Base-by-base conservation (phyloP, 2,329 filamentous ascomycete genomes). In the Trichoderma simmonsii region DNA sequence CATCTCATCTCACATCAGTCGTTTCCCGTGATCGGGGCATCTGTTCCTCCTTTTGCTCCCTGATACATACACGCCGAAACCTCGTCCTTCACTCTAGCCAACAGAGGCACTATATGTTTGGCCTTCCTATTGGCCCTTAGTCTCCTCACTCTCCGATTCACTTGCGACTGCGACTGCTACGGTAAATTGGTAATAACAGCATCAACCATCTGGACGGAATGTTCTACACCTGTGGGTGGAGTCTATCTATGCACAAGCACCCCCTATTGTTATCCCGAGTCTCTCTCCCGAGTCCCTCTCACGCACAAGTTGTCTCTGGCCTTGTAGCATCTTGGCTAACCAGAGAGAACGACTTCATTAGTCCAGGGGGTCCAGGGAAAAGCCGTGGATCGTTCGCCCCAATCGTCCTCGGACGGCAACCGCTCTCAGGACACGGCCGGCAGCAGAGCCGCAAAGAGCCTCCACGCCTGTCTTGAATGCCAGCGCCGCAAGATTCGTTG, bases 401-500 rank as follows among this genome's bases (percentile, higher is more conserved):
- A 69, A 15, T 69, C 66, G 18, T 69, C 66, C n/a, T 69, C 66
- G 54, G 67, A 61, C 75, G 76, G 80, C 71, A 86, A 85, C 8
- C 51, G 65, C 73, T 75, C 83, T 30, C 82, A 79, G 70, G 81
- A 80, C 43, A 78, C 77, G 9, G 76, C 76, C 26, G 79, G 80
- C 9, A 80, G 82, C 62, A 86, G 87, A 79, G 83, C 86, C 75
- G 86, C 87, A 76, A 88, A 86, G 43, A 88, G 86, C 72, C 85
- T 86, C 30, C 86, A 92, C 77, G 92, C 92, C 48, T 94, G 92
- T 79, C 90, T 92, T 62, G 91, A 93, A 77, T 94, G 93, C 82
- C 91, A 94, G 78, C 87, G 93, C 75, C 88, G 93, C 73, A 96
- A 95, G 81, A 95, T 95, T 71, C 91, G 93, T 74, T 96, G 93